Conservation (phyloP, 345 rosid genomes). For the Iberis pinnata region DNA sequence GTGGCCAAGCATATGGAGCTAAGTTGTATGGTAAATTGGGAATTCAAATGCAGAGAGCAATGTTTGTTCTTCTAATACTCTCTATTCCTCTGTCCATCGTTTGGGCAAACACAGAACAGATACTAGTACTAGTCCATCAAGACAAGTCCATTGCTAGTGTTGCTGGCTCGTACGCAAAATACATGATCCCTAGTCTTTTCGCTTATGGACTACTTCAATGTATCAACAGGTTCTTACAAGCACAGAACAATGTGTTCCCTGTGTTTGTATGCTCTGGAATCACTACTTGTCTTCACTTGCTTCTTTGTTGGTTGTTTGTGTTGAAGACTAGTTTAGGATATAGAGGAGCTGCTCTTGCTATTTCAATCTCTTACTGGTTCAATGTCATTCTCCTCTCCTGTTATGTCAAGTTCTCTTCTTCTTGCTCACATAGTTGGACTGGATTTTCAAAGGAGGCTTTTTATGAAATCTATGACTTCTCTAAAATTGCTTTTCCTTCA, state of each 20-base stretch:
- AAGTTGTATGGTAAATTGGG: conserved; percentile 48
- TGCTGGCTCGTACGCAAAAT: conserved; percentile 45
- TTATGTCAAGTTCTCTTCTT: conserved; percentile 51
- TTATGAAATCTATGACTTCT: conserved; percentile 31
- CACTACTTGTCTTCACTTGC: conserved; percentile 42
- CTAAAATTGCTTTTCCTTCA: conserved; percentile 58
- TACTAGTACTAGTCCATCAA: conserved; percentile 45
- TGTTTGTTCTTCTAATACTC: conserved; percentile 45
- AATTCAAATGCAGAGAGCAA: conserved; percentile 59
- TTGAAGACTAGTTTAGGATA: conserved; percentile 45
- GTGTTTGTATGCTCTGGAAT: conserved; percentile 50
- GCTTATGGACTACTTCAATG: conserved; percentile 56
- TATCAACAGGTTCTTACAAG: conserved; percentile 48
- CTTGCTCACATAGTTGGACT: conserved; percentile 49
- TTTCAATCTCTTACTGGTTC: conserved; percentile 48
- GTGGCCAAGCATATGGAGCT: conserved; percentile 41
- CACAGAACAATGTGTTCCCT: conserved; percentile 58
- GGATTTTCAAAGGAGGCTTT: conserved; percentile 64
- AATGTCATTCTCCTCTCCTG: conserved; percentile 45
- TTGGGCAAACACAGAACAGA: conserved; percentile 47
- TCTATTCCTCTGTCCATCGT: conserved; percentile 52
- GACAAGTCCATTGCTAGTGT: conserved; percentile 37
- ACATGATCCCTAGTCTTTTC: conserved; percentile 58
- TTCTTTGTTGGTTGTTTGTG: conserved; percentile 48
- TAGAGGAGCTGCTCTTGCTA: conserved; percentile 67